Percentiles rank a stretch among this genome's conserved stretches.
phyloP scores from a whole-genome alignment of 805 yeast species.

The Crinitomyces ghanaensis region DNA sequence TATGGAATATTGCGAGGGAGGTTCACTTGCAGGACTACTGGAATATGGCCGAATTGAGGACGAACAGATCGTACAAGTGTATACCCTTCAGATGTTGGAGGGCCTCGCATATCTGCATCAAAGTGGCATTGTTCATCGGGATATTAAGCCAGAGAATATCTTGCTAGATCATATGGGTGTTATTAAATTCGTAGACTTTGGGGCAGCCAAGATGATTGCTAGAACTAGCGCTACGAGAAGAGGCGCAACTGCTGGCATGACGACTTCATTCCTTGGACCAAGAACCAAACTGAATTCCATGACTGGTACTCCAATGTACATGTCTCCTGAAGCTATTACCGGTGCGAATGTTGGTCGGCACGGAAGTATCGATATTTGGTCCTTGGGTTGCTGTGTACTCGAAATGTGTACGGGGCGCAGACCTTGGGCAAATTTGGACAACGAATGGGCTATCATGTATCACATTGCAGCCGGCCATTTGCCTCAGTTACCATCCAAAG shows the following conservation, averaged over 20 bases:
- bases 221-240: slow-evolving; percentile 24
- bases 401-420: slow-evolving; percentile 96
- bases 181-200: slow-evolving; percentile 92
- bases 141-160: slow-evolving; percentile 91
- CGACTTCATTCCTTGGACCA: slow-evolving; percentile 13
- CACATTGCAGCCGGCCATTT: slow-evolving; percentile 92
- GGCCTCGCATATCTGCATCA: slow-evolving; percentile 92
- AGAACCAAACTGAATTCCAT: slow-evolving; percentile 34
- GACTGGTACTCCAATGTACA: slow-evolving; percentile 97
- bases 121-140: slow-evolving; percentile 92
- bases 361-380: slow-evolving; percentile 85
- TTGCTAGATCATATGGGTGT: slow-evolving; percentile 84
- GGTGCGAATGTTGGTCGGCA: slow-evolving; percentile 51
- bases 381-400: slow-evolving; percentile 87
- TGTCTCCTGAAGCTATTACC: slow-evolving; percentile 94
- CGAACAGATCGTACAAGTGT: slow-evolving; percentile 82
- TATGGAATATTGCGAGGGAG: slow-evolving; percentile 97
- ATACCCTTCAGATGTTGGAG: slow-evolving; percentile 84
- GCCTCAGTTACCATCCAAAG: slow-evolving; percentile 72
- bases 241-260: slow-evolving; percentile 17
- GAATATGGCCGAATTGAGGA: slow-evolving; percentile 94
- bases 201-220: slow-evolving; percentile 80
- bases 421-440: slow-evolving; percentile 94
- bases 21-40: slow-evolving; percentile 73
- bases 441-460: slow-evolving; percentile 98